These are phyloP conservation scores for Sugiyamaella qingdaonensis DNA, from an alignment of 805 yeast genomes.

Conservation along the genomic window DNA sequence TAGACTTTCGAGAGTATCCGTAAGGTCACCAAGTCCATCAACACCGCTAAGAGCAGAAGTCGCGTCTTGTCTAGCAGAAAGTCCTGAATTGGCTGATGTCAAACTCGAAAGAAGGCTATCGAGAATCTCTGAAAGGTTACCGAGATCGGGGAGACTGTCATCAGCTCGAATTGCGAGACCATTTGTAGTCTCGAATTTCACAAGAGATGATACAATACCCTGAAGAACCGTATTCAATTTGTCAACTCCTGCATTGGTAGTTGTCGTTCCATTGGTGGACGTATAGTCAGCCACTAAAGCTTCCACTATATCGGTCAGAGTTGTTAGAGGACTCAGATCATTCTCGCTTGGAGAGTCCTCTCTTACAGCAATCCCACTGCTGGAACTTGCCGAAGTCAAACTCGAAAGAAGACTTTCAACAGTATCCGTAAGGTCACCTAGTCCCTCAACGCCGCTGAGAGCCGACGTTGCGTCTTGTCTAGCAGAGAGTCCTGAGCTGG, in stretches of 20 bases:
- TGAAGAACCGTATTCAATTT: neutral
- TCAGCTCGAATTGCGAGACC: neutral
- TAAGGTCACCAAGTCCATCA: neutral
- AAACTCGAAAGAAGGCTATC: neutral
- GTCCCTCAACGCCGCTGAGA: neutral
- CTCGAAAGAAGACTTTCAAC: neutral
- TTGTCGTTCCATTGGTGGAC: neutral
- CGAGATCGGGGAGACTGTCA: too few relatives aligned
- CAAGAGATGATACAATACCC: neutral
- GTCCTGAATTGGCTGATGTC: neutral
- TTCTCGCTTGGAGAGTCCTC: neutral
- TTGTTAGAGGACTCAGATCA: neutral
- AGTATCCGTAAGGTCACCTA: neutral
- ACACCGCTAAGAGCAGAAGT: neutral
- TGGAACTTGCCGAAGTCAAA: neutral
- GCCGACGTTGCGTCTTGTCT: neutral
- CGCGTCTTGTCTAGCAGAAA: neutral
- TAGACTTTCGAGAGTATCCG: neutral
- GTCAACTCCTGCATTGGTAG: neutral
- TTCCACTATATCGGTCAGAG: neutral
- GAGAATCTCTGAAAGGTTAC: neutral
- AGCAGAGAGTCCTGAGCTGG: neutral
- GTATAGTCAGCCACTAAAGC: neutral
- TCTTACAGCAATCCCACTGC: neutral
- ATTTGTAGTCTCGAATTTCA: neutral